Percentiles rank a stretch among this genome's conserved stretches.
These are phyloP conservation scores for Aspergillus pseudotamarii DNA, from an alignment of 2,329 filamentous ascomycete genomes.

Conservation along the genomic window DNA sequence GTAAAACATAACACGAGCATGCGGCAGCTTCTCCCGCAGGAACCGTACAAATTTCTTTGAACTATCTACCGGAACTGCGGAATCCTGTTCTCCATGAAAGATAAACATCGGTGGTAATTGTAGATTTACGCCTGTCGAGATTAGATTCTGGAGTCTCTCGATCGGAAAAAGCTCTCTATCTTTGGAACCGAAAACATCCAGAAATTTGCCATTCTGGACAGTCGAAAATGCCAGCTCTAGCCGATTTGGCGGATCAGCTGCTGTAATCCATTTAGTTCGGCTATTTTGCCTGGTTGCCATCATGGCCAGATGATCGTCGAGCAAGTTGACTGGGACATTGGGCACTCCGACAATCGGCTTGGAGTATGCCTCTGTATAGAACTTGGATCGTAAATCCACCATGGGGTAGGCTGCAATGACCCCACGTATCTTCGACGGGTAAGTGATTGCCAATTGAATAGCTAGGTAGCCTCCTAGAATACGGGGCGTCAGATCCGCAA, in stretches of 20 bases:
- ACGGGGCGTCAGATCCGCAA: too few relatives aligned
- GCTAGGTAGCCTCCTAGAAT: constrained; percentile 1
- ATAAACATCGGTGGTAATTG: too few relatives aligned
- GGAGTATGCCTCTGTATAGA: constrained; percentile 1
- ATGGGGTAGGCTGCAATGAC: constrained; percentile 6
- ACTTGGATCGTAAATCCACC: background rate
- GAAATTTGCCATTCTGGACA: constrained; percentile 2
- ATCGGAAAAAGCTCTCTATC: background rate
- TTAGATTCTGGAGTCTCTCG: background rate
- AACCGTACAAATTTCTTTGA: background rate
- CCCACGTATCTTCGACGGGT: background rate
- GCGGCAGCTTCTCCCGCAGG: background rate
- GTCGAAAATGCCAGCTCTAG: constrained; percentile 1
- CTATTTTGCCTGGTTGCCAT: background rate
- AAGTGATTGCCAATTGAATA: background rate
- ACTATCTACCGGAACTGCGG: background rate
- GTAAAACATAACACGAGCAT: background rate
- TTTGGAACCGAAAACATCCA: background rate
- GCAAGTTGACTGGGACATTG: background rate
- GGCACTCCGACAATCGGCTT: constrained; percentile 6
- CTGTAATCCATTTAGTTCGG: background rate
- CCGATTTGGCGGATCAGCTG: background rate
- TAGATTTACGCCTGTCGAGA: background rate
- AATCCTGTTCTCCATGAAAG: background rate
- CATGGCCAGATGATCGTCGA: constrained; percentile 4